phyloP scores from a whole-genome alignment of 768 basidiomycete species.

The Psilocybe azurescens region DNA sequence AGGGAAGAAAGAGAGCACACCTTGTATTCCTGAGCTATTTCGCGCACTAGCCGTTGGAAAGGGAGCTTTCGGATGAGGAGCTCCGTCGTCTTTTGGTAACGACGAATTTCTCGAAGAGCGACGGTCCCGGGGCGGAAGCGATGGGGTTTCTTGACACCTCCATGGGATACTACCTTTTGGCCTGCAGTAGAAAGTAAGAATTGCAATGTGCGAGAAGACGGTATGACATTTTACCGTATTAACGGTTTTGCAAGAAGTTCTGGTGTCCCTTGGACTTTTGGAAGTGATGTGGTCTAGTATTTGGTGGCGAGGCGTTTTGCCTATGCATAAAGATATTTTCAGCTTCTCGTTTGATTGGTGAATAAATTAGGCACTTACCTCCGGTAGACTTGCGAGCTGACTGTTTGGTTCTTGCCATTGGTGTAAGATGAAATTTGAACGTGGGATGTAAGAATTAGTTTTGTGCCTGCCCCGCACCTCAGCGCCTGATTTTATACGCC shows the following conservation, averaged over 20 bases:
- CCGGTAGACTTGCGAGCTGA: constrained; percentile 76
- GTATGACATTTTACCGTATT: neutral
- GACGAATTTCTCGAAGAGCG: constrained; percentile 28
- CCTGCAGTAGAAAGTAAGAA: neutral
- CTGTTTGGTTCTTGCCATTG: constrained; percentile 76
- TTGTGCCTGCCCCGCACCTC: neutral
- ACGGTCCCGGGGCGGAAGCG: constrained; percentile 38
- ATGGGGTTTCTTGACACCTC: constrained; percentile 52
- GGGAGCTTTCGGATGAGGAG: constrained; percentile 28
- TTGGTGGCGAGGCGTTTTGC: constrained; percentile 57
- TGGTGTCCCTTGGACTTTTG: neutral
- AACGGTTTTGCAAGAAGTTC: neutral
- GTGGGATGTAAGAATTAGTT: neutral
- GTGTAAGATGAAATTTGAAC: neutral
- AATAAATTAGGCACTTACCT: constrained; percentile 39
- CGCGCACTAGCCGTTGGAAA: constrained; percentile 30
- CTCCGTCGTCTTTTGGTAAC: constrained; percentile 25
- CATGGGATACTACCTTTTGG: neutral
- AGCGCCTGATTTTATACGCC: neutral
- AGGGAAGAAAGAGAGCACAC: constrained; percentile 9
- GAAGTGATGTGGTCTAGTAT: constrained; percentile 29
- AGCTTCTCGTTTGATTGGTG: neutral
- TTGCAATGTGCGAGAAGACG: neutral
- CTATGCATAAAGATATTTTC: constrained; percentile 38
- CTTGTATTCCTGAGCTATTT: constrained; percentile 26